Percentiles rank a stretch among this genome's conserved stretches.
These are phyloP conservation scores for Pulveroboletus sp. DNA, from an alignment of 768 basidiomycete genomes.

Conservation along the genomic window DNA sequence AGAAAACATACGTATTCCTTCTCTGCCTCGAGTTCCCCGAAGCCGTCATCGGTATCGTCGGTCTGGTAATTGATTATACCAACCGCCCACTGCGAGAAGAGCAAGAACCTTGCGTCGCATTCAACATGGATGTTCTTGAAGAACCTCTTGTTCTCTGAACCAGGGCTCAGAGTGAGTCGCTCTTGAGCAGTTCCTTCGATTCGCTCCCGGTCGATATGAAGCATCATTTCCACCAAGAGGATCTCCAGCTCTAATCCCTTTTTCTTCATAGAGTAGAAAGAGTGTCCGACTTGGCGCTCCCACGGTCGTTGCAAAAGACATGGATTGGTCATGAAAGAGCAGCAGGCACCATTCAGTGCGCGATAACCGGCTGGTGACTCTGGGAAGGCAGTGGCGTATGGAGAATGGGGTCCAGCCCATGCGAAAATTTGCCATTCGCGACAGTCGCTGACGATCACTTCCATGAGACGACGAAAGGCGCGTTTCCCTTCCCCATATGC, in stretches of 20 bases:
- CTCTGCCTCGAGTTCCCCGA: conserved; percentile 11
- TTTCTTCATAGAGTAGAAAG: conserved; percentile 23
- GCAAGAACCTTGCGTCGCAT: conserved; percentile 19
- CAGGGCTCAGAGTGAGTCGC: conserved; percentile 13
- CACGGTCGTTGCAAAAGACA: conserved; percentile 5
- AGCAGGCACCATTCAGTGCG: conserved; percentile 1
- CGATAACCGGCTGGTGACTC: conserved; percentile 19
- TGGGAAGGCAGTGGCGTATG: conserved; percentile 16
- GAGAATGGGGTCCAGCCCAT: conserved; percentile 22
- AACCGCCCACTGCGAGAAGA: conserved; percentile 23
- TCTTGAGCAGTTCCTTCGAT: conserved; percentile 10
- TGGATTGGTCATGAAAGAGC: not conserved
- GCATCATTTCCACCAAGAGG: conserved; percentile 23
- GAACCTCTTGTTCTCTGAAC: conserved; percentile 9
- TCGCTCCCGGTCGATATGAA: conserved; percentile 13
- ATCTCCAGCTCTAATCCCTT: conserved; percentile 20
- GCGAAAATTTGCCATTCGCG: conserved; percentile 21
- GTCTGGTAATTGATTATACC: conserved; percentile 24
- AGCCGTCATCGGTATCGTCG: conserved; percentile 11
- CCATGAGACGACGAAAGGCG: conserved; percentile 26
- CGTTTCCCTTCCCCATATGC: conserved; percentile 9
- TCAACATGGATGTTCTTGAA: conserved; percentile 13
- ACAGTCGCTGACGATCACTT: conserved; percentile 15
- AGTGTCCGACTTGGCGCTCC: conserved; percentile 13
- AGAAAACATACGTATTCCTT: conserved; percentile 21